Evolutionary conservation across 345 rosid species (phyloP).

Genomic region (Psidium friedrichsthalianum): DNA sequence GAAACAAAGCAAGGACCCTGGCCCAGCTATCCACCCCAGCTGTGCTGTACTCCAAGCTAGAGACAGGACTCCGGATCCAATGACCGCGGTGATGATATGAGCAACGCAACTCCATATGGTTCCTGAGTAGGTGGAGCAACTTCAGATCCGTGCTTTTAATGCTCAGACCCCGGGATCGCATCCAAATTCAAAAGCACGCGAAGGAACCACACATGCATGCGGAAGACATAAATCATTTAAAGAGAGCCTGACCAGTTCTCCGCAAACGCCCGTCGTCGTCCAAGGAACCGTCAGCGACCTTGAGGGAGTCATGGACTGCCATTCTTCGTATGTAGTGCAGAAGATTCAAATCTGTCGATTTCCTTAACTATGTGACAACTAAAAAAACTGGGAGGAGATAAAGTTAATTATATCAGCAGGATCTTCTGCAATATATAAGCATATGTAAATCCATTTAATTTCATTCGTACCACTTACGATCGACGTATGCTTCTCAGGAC

Average conservation of each 20-base stretch:
- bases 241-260: constrained; percentile 24
- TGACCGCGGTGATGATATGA: constrained; percentile 40
- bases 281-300: constrained; percentile 3
- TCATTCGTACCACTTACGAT: neutral
- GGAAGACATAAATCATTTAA: neutral
- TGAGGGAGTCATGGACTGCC: constrained; percentile 17
- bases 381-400: neutral
- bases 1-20: constrained; percentile 28
- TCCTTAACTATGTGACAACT: neutral
- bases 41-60: constrained; percentile 59
- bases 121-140: constrained; percentile 22
- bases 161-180: neutral
- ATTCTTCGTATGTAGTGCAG: constrained; percentile 3
- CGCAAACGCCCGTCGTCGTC: constrained; percentile 31
- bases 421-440: neutral
- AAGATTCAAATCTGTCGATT: neutral
- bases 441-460: neutral
- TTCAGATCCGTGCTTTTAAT: neutral
- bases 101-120: constrained; percentile 37
- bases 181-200: neutral
- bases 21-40: constrained; percentile 70
- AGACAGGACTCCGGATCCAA: constrained; percentile 47
- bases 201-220: neutral
- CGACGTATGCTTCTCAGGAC: neutral
- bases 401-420: neutral